Base-by-base conservation (phyloP, 129 eudicot species). In the Sambucus nigra region DNA sequence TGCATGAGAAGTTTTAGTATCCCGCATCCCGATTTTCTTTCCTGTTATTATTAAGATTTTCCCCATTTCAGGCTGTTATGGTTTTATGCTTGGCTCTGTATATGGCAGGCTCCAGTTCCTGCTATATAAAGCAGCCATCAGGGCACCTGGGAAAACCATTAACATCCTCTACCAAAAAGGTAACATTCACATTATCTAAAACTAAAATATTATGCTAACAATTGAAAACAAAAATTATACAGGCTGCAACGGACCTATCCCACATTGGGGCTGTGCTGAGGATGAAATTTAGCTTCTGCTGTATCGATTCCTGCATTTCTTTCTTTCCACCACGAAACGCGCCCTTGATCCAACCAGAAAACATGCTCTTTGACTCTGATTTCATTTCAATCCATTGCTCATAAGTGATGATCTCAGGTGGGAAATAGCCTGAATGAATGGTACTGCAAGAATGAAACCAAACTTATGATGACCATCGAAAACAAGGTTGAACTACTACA, bases 311-410 rank as follows among this genome's bases (percentile, higher is more conserved):
- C 66, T 79, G 88, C 59, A 50, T 35, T 41, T 88, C 86, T 65
- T 81, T 81, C 78, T 79, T 91, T 22, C 73, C 86, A 52, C 69
- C 40, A 25, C 48, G 73, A 67, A 91, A 75, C 19, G 83, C 77
- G 53, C 86, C 88, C 73, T 79, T 91, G 61, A 91, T 73, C 98
- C 98, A 91, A 31, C 80, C 84, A 69, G 89, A 73, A 59, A 77
- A 60, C 69, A 67, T 28, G 67, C 64, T 73, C 57, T 69, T 79
- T 28, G 70, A 55, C 63, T 69, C 95, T 55, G 88, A 80, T 72
- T 85, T 91, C 57, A 81, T 19, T 68, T 59, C 61, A 55, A 57
- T 45, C 95, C 95, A 85, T 66, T 83, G 95, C 39, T 91, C 94
- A 72, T 79, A 75, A 13, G 83, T 77, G 63, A 82, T 69, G 45